Evolutionary conservation across 495 filamentous ascomycete species (phyloP).

Genomic region (Penicillium daleae): DNA sequence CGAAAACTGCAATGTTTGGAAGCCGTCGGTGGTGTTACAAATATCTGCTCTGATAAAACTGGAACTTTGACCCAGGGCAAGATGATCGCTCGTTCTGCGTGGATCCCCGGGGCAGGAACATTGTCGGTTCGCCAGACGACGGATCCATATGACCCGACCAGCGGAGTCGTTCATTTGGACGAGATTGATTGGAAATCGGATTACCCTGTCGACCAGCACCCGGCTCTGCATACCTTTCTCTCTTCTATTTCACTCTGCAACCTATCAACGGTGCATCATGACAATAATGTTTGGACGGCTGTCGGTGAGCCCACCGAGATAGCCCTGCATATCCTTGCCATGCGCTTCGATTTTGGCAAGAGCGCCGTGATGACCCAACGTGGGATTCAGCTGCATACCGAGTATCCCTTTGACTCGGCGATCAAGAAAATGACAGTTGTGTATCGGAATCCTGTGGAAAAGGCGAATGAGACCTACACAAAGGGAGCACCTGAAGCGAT

Average conservation of each 20-base stretch:
- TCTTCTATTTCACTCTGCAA: conserved; percentile 78
- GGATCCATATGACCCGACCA: conserved; percentile 65
- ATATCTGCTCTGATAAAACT: conserved; percentile 89
- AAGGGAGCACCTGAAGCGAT: conserved; percentile 71
- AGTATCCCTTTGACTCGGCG: conserved; percentile 80
- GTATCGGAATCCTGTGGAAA: conserved; percentile 46
- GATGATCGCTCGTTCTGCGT: conserved; percentile 80
- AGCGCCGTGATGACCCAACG: conserved; percentile 53
- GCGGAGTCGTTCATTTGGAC: conserved; percentile 57
- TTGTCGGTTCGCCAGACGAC: conserved; percentile 58
- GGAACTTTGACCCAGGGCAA: conserved; percentile 77
- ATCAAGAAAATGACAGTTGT: conserved; percentile 87
- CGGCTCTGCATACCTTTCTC: conserved; percentile 64
- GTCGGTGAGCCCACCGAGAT: conserved; percentile 85
- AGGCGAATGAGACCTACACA: conserved; percentile 60
- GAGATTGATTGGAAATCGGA: conserved; percentile 35
- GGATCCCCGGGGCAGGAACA: conserved; percentile 67
- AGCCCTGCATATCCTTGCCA: conserved; percentile 76
- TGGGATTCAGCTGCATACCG: conserved; percentile 67
- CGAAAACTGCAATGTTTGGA: conserved; percentile 81
- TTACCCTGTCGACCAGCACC: conserved; percentile 26
- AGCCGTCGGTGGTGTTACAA: conserved; percentile 81
- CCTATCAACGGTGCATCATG: conserved; percentile 68
- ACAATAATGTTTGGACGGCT: conserved; percentile 61
- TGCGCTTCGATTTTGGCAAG: conserved; percentile 67